Conservation (phyloP, 2,329 filamentous ascomycete genomes). For the Penicillium griseofulvum region DNA sequence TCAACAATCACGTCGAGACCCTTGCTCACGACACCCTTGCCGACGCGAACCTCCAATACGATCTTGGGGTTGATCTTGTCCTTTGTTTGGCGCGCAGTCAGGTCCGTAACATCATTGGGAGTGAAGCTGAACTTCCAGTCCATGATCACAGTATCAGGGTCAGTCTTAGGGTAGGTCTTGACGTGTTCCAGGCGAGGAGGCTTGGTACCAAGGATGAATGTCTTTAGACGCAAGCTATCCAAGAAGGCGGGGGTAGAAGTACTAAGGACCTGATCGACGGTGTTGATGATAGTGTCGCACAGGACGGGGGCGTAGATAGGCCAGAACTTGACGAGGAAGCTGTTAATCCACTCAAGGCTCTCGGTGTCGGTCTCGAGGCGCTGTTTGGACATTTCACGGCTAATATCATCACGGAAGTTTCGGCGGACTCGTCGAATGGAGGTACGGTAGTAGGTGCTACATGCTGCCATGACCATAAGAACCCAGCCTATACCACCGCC, state of each 20-base stretch:
- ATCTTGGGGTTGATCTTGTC: slow-evolving; percentile 97
- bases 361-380: slow-evolving; percentile 87
- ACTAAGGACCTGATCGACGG: slow-evolving; percentile 93
- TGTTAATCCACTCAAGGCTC: slow-evolving; percentile 98
- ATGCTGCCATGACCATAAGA: slow-evolving; percentile 86
- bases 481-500: slow-evolving; percentile 93
- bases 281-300: slow-evolving; percentile 85
- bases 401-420: slow-evolving; percentile 93
- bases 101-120: slow-evolving; percentile 86
- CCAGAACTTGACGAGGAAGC: slow-evolving; percentile 98
- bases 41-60: slow-evolving; percentile 88
- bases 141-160: slow-evolving; percentile 96
- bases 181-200: slow-evolving; percentile 95
- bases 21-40: slow-evolving; percentile 96
- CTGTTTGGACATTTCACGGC: slow-evolving; percentile 81
- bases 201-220: slow-evolving; percentile 90
- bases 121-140: slow-evolving; percentile 99
- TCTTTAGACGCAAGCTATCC: slow-evolving; percentile 89
- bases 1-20: slow-evolving; percentile 96
- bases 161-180: slow-evolving; percentile 93
- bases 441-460: slow-evolving; percentile 93
- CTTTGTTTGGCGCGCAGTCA: slow-evolving; percentile 85
- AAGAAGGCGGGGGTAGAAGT: slow-evolving; percentile 88
- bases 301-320: slow-evolving; percentile 96
- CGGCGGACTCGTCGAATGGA: slow-evolving; percentile 89